Percentiles rank a stretch among this genome's conserved stretches.
phyloP scores from a whole-genome alignment of 2,329 filamentous ascomycete genomes.

The Bipolaris zeicola region DNA sequence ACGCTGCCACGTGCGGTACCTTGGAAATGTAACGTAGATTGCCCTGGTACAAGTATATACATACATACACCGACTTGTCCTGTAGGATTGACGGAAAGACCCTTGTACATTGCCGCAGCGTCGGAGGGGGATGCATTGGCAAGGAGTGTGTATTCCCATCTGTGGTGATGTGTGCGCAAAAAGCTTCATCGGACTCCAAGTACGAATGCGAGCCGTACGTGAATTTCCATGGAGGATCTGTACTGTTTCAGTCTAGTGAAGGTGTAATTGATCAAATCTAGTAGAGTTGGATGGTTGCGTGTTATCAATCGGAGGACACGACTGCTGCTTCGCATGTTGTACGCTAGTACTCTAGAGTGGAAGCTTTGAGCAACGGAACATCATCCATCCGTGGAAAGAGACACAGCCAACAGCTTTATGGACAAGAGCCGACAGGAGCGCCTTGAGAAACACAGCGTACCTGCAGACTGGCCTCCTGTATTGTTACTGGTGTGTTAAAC shows the following conservation, averaged over 20 bases:
- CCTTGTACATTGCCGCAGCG: neutral
- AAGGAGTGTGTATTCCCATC: neutral
- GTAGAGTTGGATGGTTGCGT: neutral
- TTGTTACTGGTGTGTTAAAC: constrained; percentile 13
- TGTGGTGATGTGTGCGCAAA: neutral
- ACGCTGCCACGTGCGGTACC: constrained; percentile 20
- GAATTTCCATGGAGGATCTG: neutral
- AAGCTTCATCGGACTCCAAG: neutral
- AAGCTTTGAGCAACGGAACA: constrained; percentile 4
- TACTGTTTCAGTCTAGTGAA: constrained; percentile 7
- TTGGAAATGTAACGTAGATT: constrained; percentile 9
- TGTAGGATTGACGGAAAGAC: neutral
- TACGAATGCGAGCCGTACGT: constrained; percentile 2
- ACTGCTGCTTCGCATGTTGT: constrained; percentile 3
- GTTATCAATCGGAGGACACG: constrained; percentile 2
- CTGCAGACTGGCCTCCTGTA: constrained; percentile 29
- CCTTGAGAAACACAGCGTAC: constrained; percentile 26
- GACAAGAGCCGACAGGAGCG: constrained; percentile 15
- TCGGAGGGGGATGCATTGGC: neutral
- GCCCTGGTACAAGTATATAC: constrained; percentile 6
- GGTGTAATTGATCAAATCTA: neutral
- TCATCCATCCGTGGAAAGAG: constrained; percentile 11
- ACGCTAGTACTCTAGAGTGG: constrained; percentile 1
- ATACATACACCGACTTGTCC: neutral
- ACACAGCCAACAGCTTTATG: constrained; percentile 2